Percentiles rank a stretch among this genome's conserved stretches.
Evolutionary conservation across 768 basidiomycete genomes (phyloP).

Genomic region (Boletus eberwhitei): DNA sequence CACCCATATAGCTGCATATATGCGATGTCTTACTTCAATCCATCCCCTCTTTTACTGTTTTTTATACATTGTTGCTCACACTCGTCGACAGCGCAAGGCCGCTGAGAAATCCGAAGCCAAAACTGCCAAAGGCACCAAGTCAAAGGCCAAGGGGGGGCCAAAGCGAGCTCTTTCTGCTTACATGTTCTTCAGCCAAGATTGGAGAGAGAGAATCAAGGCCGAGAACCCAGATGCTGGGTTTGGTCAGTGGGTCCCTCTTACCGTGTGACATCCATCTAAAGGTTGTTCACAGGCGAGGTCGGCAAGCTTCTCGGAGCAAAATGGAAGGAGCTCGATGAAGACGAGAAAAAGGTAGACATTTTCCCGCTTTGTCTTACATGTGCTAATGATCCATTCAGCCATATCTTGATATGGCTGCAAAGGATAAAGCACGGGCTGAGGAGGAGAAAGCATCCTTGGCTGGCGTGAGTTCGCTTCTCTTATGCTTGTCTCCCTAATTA

Average conservation of each 20-base stretch:
- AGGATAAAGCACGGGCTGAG: conserved; percentile 86
- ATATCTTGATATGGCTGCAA: conserved; percentile 81
- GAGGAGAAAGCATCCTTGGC: conserved; percentile 60
- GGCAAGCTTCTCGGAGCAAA: conserved; percentile 94
- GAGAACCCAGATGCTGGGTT: conserved; percentile 96
- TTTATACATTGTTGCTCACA: conserved; percentile 14
- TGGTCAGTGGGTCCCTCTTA: conserved; percentile 45
- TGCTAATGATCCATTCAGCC: conserved; percentile 49
- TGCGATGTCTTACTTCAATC: conserved; percentile 11
- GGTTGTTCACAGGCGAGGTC: conserved; percentile 62
- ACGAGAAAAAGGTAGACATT: conserved; percentile 81
- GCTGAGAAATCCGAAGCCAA: conserved; percentile 61
- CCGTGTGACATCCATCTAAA: conserved; percentile 1
- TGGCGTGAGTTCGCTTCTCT: conserved; percentile 28
- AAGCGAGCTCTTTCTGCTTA: conserved; percentile 95
- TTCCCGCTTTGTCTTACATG: background rate
- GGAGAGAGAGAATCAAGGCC: conserved; percentile 91
- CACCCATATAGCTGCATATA: conserved; percentile 16
- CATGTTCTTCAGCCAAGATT: conserved; percentile 98
- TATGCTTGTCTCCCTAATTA: background rate
- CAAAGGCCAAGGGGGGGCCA: conserved; percentile 63
- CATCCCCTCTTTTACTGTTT: background rate
- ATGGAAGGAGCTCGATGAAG: conserved; percentile 93
- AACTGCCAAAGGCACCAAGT: conserved; percentile 61
- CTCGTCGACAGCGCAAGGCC: conserved; percentile 59